Percentiles rank a stretch among this genome's conserved stretches.
These are phyloP conservation scores for Herpotrichia juniperi DNA, from an alignment of 2,329 filamentous ascomycete genomes.

Conservation along the genomic window DNA sequence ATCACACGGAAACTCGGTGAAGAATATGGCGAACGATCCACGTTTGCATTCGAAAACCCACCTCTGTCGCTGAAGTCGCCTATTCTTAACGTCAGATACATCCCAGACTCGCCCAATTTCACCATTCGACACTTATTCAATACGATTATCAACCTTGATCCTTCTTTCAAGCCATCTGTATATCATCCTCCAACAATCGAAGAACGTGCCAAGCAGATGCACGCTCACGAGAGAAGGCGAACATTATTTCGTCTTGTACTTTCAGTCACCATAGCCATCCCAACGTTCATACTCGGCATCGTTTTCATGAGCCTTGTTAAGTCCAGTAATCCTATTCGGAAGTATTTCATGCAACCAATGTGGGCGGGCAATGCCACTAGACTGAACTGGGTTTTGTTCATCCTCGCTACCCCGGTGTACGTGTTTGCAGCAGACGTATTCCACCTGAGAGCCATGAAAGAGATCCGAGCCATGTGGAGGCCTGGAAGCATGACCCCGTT, in stretches of 20 bases:
- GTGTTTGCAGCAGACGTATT: slow-evolving; percentile 87
- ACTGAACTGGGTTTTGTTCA: slow-evolving; percentile 78
- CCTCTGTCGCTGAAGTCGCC: slow-evolving; percentile 65
- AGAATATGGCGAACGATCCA: slow-evolving; percentile 51
- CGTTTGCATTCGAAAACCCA: slow-evolving; percentile 59
- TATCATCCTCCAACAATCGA: slow-evolving; percentile 84
- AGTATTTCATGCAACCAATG: slow-evolving; percentile 74
- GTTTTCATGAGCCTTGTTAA: slow-evolving; percentile 87
- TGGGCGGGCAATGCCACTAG: slow-evolving; percentile 73
- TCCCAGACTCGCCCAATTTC: slow-evolving; percentile 69
- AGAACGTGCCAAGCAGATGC: slow-evolving; percentile 77
- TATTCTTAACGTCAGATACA: slow-evolving; percentile 73
- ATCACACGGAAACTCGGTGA: slow-evolving; percentile 60
- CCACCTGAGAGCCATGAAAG: slow-evolving; percentile 78
- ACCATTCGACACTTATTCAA: slow-evolving; percentile 77
- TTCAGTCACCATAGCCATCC: slow-evolving; percentile 73
- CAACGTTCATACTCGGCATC: slow-evolving; percentile 85
- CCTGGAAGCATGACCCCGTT: slow-evolving; percentile 74
- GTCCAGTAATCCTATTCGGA: slow-evolving; percentile 61
- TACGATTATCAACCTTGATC: slow-evolving; percentile 70
- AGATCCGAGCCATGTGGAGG: slow-evolving; percentile 78
- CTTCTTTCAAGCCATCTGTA: slow-evolving; percentile 70
- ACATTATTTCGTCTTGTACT: slow-evolving; percentile 74
- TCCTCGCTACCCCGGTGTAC: slow-evolving; percentile 85
- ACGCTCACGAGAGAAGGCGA: slow-evolving; percentile 70